A percentile compares a stretch with the other conserved stretches of the same genome.
These are phyloP conservation scores for Volvox reticuliferus DNA, from an alignment of 139 green algal genomes.

Conservation along the genomic window DNA sequence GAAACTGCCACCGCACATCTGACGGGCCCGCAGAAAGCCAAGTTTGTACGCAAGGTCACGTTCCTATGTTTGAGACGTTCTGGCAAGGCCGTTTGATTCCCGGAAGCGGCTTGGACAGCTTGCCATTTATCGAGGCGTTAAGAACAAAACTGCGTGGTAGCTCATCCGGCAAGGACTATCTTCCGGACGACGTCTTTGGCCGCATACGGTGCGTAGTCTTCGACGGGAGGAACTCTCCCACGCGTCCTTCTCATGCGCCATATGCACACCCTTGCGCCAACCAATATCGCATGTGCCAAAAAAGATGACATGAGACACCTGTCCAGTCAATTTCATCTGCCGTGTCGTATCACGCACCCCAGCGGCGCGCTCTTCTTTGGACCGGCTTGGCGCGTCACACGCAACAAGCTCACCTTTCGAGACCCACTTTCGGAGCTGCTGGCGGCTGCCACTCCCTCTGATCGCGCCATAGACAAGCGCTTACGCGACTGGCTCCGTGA, in stretches of 20 bases:
- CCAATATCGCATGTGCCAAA: neutral
- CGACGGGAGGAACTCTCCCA: no score
- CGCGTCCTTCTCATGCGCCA: neutral
- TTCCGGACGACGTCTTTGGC: constrained; percentile 83
- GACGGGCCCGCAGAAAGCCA: neutral
- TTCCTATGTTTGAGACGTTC: constrained; percentile 79
- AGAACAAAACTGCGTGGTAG: constrained; percentile 61
- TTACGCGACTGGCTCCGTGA: constrained; percentile 78
- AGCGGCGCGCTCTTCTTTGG: constrained; percentile 88
- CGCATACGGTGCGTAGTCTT: constrained; percentile 56
- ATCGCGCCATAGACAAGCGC: constrained; percentile 71
- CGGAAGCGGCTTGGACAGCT: constrained; percentile 72
- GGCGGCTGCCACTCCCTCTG: constrained; percentile 57
- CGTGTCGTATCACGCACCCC: neutral
- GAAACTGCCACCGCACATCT: no score
- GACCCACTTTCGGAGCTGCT: constrained; percentile 82
- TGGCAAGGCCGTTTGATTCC: constrained; percentile 88
- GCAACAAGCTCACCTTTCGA: constrained; percentile 84
- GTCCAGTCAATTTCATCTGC: no score
- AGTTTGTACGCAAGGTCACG: neutral
- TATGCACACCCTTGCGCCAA: no score
- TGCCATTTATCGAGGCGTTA: constrained; percentile 81
- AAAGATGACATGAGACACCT: neutral
- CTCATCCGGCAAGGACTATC: constrained; percentile 62
- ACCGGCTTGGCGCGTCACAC: constrained; percentile 80